phyloP scores from a whole-genome alignment of 2,329 filamentous ascomycete genomes.

The Aureobasidium namibiae region DNA sequence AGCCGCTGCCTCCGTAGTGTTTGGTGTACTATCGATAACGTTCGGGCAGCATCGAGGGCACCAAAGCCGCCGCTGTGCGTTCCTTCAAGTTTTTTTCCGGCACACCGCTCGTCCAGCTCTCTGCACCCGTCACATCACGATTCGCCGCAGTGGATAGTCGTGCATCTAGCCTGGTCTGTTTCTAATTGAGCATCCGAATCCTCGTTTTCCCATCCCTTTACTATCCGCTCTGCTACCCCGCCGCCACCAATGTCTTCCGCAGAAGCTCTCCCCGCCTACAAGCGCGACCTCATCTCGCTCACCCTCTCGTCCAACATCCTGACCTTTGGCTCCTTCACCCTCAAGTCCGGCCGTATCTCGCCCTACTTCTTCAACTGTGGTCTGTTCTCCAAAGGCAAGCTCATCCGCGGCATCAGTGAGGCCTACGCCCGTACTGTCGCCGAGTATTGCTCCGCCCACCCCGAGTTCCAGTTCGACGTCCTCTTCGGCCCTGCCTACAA shows the following conservation, averaged over 20 bases:
- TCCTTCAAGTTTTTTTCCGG: background rate
- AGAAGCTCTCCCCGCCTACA: conserved; percentile 44
- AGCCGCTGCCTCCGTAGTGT: background rate
- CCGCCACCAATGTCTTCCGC: conserved; percentile 15
- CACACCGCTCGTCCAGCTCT: background rate
- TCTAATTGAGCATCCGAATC: background rate
- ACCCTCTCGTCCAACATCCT: conserved; percentile 62
- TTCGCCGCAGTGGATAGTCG: conserved; percentile 10
- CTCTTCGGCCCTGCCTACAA: conserved; percentile 96
- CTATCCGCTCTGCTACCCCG: conserved; percentile 10
- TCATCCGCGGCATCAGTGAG: conserved; percentile 67
- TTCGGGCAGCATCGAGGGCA: background rate
- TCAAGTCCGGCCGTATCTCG: conserved; percentile 85
- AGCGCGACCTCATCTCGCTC: conserved; percentile 63
- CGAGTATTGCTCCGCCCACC: conserved; percentile 45
- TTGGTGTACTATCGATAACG: conserved; percentile 1
- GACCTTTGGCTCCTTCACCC: conserved; percentile 74
- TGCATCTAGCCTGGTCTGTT: conserved; percentile 6
- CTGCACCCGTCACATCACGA: background rate
- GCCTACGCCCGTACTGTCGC: conserved; percentile 65
- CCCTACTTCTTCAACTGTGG: conserved; percentile 99
- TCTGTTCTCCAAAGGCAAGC: conserved; percentile 72
- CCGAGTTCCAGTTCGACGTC: conserved; percentile 62
- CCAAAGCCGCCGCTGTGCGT: background rate
- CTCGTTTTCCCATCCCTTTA: conserved; percentile 8